A percentile compares a stretch with the other conserved stretches of the same genome.
Conservation (phyloP, 768 basidiomycete genomes). For the Wakefieldia striispora region DNA sequence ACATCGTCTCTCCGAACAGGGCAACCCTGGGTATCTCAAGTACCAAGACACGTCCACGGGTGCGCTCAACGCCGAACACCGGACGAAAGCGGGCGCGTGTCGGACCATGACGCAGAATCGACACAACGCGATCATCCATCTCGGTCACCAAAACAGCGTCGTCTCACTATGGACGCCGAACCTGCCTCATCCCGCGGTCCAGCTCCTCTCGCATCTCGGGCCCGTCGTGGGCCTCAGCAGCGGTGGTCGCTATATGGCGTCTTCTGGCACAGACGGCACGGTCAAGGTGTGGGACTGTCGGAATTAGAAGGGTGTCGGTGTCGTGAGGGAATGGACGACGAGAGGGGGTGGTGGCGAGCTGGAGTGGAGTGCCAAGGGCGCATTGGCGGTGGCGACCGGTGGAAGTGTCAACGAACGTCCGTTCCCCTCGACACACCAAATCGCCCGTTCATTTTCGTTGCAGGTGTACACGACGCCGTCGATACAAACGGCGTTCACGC, state of each 20-base stretch:
- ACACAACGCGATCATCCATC: constrained; percentile 91
- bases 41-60: constrained; percentile 98
- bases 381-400: constrained; percentile 77
- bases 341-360: constrained; percentile 67
- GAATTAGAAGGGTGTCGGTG: constrained; percentile 89
- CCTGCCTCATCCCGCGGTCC: constrained; percentile 86
- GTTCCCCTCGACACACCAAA: too few species aligned
- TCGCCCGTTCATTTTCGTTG: background rate
- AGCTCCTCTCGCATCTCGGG: constrained; percentile 86
- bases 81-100: constrained; percentile 86
- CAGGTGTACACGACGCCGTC: constrained; percentile 74
- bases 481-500: constrained; percentile 54
- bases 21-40: constrained; percentile 87
- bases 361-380: constrained; percentile 85
- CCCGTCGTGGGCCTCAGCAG: constrained; percentile 76
- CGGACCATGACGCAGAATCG: constrained; percentile 84
- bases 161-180: constrained; percentile 99
- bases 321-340: constrained; percentile 75
- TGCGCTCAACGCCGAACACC: constrained; percentile 77
- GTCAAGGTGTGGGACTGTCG: constrained; percentile 98
- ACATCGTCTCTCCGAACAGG: constrained; percentile 50
- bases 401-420: constrained; percentile 75
- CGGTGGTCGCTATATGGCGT: constrained; percentile 89
- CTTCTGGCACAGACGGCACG: constrained; percentile 79
- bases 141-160: constrained; percentile 93